A percentile compares a stretch with the other conserved stretches of the same genome.
phyloP scores from a whole-genome alignment of 768 basidiomycete species.

The Cystobasidiopsis lactophilus region DNA sequence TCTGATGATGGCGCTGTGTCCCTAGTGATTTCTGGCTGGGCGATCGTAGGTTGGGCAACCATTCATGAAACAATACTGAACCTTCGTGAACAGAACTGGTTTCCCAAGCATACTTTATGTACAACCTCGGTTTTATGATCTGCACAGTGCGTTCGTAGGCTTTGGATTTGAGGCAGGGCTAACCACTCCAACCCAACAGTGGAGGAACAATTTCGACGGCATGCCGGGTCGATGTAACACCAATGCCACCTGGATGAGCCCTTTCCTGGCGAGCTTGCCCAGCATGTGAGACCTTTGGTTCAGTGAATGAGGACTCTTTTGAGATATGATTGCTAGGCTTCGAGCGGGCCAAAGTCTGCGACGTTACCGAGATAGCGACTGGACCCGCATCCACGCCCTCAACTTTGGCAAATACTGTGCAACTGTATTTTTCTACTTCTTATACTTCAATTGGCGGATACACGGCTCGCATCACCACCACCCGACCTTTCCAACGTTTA shows the following conservation, averaged over 20 bases:
- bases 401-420: constrained; percentile 38
- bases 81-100: neutral
- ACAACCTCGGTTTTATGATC: constrained; percentile 29
- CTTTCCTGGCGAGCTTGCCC: constrained; percentile 30
- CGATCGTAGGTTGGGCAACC: constrained; percentile 16
- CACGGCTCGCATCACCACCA: constrained; percentile 29
- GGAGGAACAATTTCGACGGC: neutral
- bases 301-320: no score
- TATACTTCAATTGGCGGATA: constrained; percentile 61
- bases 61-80: no score
- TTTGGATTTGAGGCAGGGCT: no score
- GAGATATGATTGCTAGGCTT: constrained; percentile 46
- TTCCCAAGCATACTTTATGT: neutral
- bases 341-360: constrained; percentile 70
- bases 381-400: constrained; percentile 50
- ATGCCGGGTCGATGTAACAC: constrained; percentile 18
- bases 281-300: no score
- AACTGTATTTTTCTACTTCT: constrained; percentile 20
- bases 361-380: constrained; percentile 49
- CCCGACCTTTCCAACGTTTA: constrained; percentile 41
- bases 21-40: constrained; percentile 31
- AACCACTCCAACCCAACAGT: no score
- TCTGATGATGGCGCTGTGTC: constrained; percentile 15
- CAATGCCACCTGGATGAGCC: constrained; percentile 38
- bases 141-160: no score